A percentile compares a stretch with the other conserved stretches of the same genome.
Conservation (phyloP, 2,329 filamentous ascomycete genomes). For the Mycosphaerelloides madeirae region DNA sequence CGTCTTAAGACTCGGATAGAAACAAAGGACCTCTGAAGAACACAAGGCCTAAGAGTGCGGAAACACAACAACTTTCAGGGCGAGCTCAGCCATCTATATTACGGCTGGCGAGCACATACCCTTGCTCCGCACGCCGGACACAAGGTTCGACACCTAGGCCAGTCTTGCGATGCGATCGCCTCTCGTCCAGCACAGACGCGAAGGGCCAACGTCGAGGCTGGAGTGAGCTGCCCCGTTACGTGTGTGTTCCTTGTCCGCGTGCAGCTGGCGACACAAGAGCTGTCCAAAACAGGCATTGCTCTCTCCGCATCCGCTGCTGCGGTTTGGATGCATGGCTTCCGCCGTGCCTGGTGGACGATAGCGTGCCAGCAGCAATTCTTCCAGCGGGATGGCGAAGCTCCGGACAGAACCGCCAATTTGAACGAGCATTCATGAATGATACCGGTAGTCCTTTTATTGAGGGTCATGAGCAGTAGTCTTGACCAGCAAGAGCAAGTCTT, state of each 20-base stretch:
- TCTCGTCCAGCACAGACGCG: conserved; percentile 7
- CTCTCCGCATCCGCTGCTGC: conserved; percentile 16
- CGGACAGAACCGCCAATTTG: too few species aligned
- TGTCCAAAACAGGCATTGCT: conserved; percentile 22
- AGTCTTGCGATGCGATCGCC: conserved; percentile 12
- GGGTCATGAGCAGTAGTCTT: too few species aligned
- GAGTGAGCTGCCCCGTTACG: conserved; percentile 4
- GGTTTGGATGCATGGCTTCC: conserved; percentile 19
- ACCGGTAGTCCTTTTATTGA: too few species aligned
- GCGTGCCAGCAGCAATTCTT: too few species aligned
- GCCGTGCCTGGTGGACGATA: conserved; percentile 10
- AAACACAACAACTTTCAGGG: conserved; percentile 3
- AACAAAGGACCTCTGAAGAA: neutral
- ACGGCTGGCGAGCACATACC: conserved; percentile 11
- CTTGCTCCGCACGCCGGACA: conserved; percentile 11
- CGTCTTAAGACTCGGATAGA: too few species aligned
- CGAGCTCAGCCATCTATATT: conserved; percentile 3
- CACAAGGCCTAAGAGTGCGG: conserved; percentile 5
- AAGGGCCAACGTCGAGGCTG: conserved; percentile 5
- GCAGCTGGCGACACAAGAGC: conserved; percentile 18
- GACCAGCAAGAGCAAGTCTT: too few species aligned
- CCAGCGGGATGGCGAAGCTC: too few species aligned
- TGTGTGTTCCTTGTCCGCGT: conserved; percentile 14
- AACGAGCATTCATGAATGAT: too few species aligned
- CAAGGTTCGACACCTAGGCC: conserved; percentile 11